Base-by-base conservation (phyloP, 768 basidiomycete species). In the Serendipita indica region DNA sequence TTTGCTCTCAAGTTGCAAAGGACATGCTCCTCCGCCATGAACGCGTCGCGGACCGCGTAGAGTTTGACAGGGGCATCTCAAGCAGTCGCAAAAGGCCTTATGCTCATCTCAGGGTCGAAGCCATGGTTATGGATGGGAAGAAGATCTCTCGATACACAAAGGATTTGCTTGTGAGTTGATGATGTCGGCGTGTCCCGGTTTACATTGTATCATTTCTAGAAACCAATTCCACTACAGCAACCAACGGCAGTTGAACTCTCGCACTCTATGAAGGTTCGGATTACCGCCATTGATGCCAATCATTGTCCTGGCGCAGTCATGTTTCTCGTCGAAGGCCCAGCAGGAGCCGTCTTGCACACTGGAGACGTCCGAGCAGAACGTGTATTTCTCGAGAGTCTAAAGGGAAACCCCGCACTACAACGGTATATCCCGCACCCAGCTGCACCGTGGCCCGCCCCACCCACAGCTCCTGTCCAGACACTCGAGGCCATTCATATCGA, bases 251-350 rank as follows among this genome's bases (percentile, higher is more conserved):
- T 83, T 30, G 78, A 82, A 33, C 67, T 93, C 16, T 77, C 74
- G 3, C 71, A 76, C 22, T 71, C 72, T 5, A 78, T 83, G 63
- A 68, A 67, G 2, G 83, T 94, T 7, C 81, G 75, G 0, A 75
- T 96, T 59, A 93, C 90, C 0, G 75, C 86, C 7, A 69, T 96
- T 5, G 88, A 93, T 65, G 93, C 93, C 0, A 96, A 96, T 65
- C 93, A 97, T 68, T 96, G 92, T 67, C 93, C 90, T 10, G 93
- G 93, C 0, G 84, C 91, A 0, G 84, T 90, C 39, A 94, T 97
- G 92, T 94, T 86, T 65, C 76, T 92, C 16, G 79, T 94, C 41
- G 84, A 89, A 68, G 84, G 86, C 16, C 59, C 73, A 2, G 68
- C 75, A 58, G 81, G 83, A 5, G 75, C 88, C 0, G 74, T 97